Conservation (phyloP, 2,329 filamentous ascomycete species). For the Reticulascus tulasneorum region DNA sequence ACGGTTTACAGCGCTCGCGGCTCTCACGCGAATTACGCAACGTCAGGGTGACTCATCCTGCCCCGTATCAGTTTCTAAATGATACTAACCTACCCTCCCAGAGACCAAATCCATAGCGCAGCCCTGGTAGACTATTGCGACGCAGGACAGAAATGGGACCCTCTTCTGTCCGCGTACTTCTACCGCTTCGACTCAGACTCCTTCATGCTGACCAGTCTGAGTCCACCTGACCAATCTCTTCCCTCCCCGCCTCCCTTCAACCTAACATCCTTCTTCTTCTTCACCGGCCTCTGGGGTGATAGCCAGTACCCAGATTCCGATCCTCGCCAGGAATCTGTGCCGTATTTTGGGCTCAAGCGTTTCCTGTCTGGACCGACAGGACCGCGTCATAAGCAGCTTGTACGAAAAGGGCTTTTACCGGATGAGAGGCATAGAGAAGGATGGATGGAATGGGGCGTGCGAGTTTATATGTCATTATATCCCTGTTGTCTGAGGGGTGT, state of each 20-base stretch:
- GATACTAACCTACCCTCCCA: constrained; percentile 9
- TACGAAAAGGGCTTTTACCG: constrained; percentile 27
- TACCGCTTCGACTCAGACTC: constrained; percentile 25
- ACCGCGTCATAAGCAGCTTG: constrained; percentile 25
- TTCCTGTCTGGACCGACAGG: constrained; percentile 27
- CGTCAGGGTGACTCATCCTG: constrained; percentile 19
- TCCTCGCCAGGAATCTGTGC: constrained; percentile 25
- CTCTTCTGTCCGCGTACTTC: constrained; percentile 30
- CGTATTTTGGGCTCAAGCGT: constrained; percentile 27
- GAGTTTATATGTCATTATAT: constrained; percentile 24
- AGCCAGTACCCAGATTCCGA: constrained; percentile 23
- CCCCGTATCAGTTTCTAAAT: rapidly evolving
- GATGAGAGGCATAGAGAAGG: constrained; percentile 17
- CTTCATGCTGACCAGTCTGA: constrained; percentile 17
- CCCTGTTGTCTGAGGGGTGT: constrained; percentile 30
- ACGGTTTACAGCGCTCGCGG: constrained; percentile 29
- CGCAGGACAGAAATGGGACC: constrained; percentile 28
- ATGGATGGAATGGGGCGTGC: constrained; percentile 24
- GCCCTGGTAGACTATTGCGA: constrained; percentile 29
- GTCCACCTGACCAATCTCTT: neutral
- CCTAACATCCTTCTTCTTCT: constrained; percentile 30
- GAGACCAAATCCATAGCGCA: constrained; percentile 26
- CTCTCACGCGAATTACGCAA: constrained; percentile 29
- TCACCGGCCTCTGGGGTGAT: constrained; percentile 29
- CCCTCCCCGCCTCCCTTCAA: constrained; percentile 16